Base-by-base conservation (phyloP, 31 red algal species). In the Bonnemaisonia californica region DNA sequence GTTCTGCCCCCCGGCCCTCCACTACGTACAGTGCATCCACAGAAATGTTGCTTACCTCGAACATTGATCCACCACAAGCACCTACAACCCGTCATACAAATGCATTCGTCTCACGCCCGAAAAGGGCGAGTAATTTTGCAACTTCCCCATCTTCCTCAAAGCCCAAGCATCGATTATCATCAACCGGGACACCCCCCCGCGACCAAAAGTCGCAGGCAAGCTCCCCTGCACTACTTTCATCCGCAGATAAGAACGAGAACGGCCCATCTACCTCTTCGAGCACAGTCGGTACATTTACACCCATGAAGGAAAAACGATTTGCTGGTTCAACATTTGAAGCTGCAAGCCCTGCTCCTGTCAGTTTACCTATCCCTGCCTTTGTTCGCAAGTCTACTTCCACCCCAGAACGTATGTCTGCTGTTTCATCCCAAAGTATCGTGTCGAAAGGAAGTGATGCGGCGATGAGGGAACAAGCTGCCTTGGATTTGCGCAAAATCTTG, bases 311-410 rank as follows among this genome's bases (percentile, higher is more conserved):
- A 74, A 74, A 31, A 37, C 32, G 41, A 57, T 88, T 59, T 33
- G 85, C 85, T 30, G 85, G 85, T 26, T 77, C 75, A 21, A 41
- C 62, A 7, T 88, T 88, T 58, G 85, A 88, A 39, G 55, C 57
- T 37, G 74, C 85, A n/a, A 80, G 75, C 28, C 85, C 85, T 12
- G 37, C 73, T 2, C 85, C 85, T 4, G 66, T 71, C 0, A 35
- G 62, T 39, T 48, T 88, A 3, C 85, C 85, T 1, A 64, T 88
- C 4, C 85, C 85, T 29, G 55, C 65, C 35, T 88, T 88, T 36
- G 81, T 64, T 24, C 67, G 69, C 59, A 51, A 51, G 8, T 39
- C 76, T 9, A 65, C 57, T 32, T 55, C 41, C 61, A 21, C 54
- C 33, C 74, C 41, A 58, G 41, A 56, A 8, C 71, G 71, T 48